Base-by-base conservation (phyloP, 1,284 basidiomycete species). In the Filobasidium uniguttulatum region DNA sequence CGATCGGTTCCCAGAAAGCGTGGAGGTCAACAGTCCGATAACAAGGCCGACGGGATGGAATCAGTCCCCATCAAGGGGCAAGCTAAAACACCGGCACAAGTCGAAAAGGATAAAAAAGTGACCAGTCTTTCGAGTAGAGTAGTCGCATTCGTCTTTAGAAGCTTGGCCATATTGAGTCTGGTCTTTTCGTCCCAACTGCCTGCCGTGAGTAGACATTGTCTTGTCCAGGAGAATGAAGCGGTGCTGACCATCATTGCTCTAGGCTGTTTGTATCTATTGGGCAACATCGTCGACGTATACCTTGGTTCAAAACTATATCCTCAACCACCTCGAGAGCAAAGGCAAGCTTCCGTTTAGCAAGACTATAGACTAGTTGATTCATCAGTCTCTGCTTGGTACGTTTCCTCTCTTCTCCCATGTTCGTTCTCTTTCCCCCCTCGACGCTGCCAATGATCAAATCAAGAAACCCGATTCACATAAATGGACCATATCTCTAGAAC, bases 211-310 rank as follows among this genome's bases (percentile, higher is more conserved):
- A 22, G 26, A 40, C 9, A 26, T 20, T 17, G 19, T 10, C 31
- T n/a, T 9, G n/a, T 33, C 31, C 10, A 33, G n/a, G n/a, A n/a
- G n/a, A n/a, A 33, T 10, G n/a, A 33, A 9, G n/a, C 9, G 10
- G 31, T 33, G n/a, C 31, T 33, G 31, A 33, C n/a, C 10, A 33
- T 10, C n/a, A 33, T 33, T n/a, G 10, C 31, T n/a, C 31, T 57
- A 74, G 70, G 71, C 71, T 5, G 63, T 76, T 15, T 68, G 71
- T 25, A 55, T 73, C 15, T 76, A 76, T 57, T 76, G 75, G 75
- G 55, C 71, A 10, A 69, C 72, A 7, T 72, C 70, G 5, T 71
- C 74, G 54, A 47, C 59, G 22, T 74, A 68, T 52, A 73, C 73
- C 5, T 55, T 75, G 22, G 52, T 62, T 1, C 74, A 75, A 55